A percentile compares a stretch with the other conserved stretches of the same genome.
Evolutionary conservation across 305 asterid species (phyloP).

Genomic region (Petunia hybrid): DNA sequence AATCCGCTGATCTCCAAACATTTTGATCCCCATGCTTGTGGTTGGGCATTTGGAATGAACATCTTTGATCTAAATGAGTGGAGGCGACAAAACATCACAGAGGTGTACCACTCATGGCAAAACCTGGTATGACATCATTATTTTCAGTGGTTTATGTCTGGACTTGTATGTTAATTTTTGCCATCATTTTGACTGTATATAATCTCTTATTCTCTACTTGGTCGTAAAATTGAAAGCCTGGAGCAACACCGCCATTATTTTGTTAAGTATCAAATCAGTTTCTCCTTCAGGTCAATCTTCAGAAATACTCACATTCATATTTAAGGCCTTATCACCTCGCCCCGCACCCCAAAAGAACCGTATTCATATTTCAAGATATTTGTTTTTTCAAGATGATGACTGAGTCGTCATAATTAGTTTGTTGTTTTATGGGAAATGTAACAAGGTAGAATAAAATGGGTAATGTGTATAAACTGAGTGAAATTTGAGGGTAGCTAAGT

Average conservation of each 20-base stretch:
- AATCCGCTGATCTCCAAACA: constrained; percentile 72
- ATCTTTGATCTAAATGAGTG: constrained; percentile 72
- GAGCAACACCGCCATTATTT: constrained; percentile 23
- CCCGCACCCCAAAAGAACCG: not conserved
- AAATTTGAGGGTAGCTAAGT: not conserved
- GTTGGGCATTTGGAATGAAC: constrained; percentile 94
- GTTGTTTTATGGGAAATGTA: not conserved
- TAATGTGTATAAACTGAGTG: not conserved
- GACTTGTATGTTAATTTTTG: constrained; percentile 19
- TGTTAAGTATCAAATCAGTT: not conserved
- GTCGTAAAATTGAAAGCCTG: constrained; percentile 2
- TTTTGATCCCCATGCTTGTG: constrained; percentile 85
- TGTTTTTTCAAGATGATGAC: not conserved
- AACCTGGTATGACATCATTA: constrained; percentile 60
- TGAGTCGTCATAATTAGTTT: not conserved
- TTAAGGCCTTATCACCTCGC: not conserved
- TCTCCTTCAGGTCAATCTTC: not conserved
- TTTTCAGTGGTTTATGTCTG: constrained; percentile 21
- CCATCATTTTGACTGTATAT: not conserved
- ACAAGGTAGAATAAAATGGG: not conserved
- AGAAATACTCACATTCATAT: not conserved
- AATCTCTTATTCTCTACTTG: not conserved
- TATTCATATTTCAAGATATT: not conserved
- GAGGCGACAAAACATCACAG: constrained; percentile 83
- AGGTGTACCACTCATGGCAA: constrained; percentile 89